Base-by-base conservation (phyloP, 306 rosid genomes). In the Crataegus laevigata region DNA sequence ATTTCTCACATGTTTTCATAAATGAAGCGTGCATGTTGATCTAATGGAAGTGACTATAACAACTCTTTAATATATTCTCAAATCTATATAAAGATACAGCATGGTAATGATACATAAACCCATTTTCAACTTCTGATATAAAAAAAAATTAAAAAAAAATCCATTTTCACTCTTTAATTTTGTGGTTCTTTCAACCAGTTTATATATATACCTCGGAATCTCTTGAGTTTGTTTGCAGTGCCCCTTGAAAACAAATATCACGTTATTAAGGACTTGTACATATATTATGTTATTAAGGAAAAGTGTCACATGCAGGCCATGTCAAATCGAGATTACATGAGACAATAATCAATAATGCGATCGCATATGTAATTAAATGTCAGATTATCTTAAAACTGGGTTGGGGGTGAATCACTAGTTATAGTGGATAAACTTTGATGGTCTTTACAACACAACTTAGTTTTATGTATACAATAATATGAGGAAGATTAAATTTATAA, bases 261-360 rank as follows among this genome's bases (percentile, higher is more conserved):
- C 43, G 12, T 38, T 38, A 38, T 34, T 34, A 34, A 34, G 40
- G 40, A 34, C 40, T 9, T 34, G 9, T 34, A 34, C 42, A 19
- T 59, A 60, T 15, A n/a, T 32, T 47, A 47, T 15, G 54, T 47
- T 17, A 11, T 17, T 6, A 73, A 50, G 1, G 1, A 65, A 65
- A 51, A 32, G 38, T 66, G 19, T 66, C 43, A 66, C 65, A 15
- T 75, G 57, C 15, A 66, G 22, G 73, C 54, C 66, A 24, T 14
- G 67, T 75, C 66, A 19, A 54, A 75, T 66, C 73, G 30, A 34
- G 30, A 34, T 51, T 38, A 75, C 24, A 32, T 25, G 58, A 75
- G 3, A 38, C 45, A 65, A 38, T 64, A 15, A 22, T 24, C 15
- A 65, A 4, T 24, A 55, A 18, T 36, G 21, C 57, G 54, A 40